Evolutionary conservation across 441 rosid species (phyloP), one percentile per base, ranked within the genome.

Genomic region (Populus hybrid): DNA sequence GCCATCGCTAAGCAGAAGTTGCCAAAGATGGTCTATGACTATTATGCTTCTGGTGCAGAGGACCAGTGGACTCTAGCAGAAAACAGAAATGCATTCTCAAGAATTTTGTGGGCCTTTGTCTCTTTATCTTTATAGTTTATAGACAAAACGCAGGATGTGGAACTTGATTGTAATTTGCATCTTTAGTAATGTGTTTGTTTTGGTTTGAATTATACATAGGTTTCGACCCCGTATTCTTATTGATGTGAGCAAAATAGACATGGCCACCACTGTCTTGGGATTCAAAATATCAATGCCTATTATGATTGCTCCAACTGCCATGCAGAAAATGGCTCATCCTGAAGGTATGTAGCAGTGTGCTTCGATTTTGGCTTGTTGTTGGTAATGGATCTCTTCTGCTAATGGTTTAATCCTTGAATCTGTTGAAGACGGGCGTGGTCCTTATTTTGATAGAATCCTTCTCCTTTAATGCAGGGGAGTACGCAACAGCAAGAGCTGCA

Each of bases 311-410:
- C 97, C 97, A 68, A 84, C 92, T 5, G 95, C 95, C 29, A 82
- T 91, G 87, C 95, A 93, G 88, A 93, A 93, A 83, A 91, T 93
- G 94, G 97, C 95, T 74, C 97, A 93, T 65, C 95, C 93, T 78
- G 95, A 93, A 65, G 97, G 97, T 90, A 82, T 69, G 42, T 72
- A n/a, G 9, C 36, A 8, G 56, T 14, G 20, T 45, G 26, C 53
- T 69, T 69, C 56, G 1, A 21, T 36, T 38, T 69, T 36, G 16
- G 12, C 26, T 7, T 36, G 28, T 69, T 33, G 42, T 36, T 33
- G 40, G 31, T 24, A 38, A 42, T 33, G 40, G 64, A 50, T n/a
- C 56, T 45, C 56, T 45, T 45, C 56, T 45, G 56, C 5, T 14
- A 45, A 14, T 45, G 56, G 56, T 45, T 45, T 45, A 45, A 45